Base-by-base conservation (phyloP, 2,329 filamentous ascomycete genomes). In the Didymella arachidicola region DNA sequence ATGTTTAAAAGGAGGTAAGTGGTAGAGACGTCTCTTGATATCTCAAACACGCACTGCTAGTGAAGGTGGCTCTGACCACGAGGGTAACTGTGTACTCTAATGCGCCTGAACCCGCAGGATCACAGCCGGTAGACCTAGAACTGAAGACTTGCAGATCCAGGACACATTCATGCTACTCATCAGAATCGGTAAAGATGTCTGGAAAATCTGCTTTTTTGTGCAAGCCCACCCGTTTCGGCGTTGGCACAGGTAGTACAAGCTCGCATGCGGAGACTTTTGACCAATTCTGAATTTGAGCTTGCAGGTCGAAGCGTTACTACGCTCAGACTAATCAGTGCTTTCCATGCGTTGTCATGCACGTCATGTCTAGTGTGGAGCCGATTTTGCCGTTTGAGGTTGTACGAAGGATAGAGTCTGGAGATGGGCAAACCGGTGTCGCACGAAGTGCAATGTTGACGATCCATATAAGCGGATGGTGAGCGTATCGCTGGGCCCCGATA, bases 81-180 rank as follows among this genome's bases (percentile, higher is more conserved):
- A 65, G 65, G 65, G 63, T 64, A 65, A 65, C 64, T 39, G 50
- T 58, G 34, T 45, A 56, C 55, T 67, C 67, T 43, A 61, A 70
- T 71, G 39, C 53, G 63, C 57, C 59, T 42, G 61, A 60, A 53
- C 62, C 68, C 60, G 69, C 68, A 72, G 65, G 57, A 67, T 66
- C 64, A 62, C 42, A 66, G 42, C 59, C 68, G 63, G 50, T 12
- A 60, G 43, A 65, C 65, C 65, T 59, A 72, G 63, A 53, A 64
- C 43, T 59, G 53, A 42, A 61, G 42, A 30, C 52, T 62, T 57
- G 54, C 44, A 43, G 61, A 66, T 62, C 64, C 64, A 65, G 63
- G 60, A 57, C 42, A 56, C 47, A 34, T 57, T 53, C n/a, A 56
- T 61, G 62, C 55, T 49, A 30, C 55, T 56, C 36, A 10, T 54